Evolutionary conservation across 495 filamentous ascomycete species (phyloP).

Genomic region (Sphaerosporella brunnea): DNA sequence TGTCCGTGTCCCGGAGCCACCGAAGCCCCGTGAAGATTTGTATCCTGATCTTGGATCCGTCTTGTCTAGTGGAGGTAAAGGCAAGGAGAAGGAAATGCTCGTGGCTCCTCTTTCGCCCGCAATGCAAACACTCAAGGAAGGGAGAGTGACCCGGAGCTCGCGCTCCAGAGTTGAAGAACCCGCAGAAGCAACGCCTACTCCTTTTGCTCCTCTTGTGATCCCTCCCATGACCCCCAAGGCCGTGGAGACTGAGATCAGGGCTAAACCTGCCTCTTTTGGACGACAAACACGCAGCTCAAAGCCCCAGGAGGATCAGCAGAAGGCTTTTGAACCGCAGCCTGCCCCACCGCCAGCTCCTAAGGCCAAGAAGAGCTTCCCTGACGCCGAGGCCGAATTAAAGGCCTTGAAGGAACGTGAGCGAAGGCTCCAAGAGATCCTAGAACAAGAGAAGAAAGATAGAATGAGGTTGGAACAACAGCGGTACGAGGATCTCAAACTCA

Average conservation of each 20-base stretch:
- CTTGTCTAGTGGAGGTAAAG: conserved; percentile 19
- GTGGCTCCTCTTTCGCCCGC: background rate
- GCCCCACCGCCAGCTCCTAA: background rate
- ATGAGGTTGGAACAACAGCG: conserved; percentile 11
- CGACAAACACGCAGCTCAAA: conserved; percentile 6
- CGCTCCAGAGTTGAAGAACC: conserved; percentile 8
- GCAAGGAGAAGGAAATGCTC: conserved; percentile 35
- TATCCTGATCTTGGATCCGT: conserved; percentile 18
- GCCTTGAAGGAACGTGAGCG: background rate
- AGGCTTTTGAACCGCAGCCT: background rate
- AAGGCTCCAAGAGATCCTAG: background rate
- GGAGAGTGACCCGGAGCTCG: conserved; percentile 12
- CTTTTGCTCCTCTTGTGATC: too few species aligned
- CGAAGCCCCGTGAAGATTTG: conserved; percentile 10
- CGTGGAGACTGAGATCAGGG: background rate
- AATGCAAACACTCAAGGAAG: conserved; percentile 5
- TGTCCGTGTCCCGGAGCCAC: background rate
- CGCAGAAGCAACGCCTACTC: background rate
- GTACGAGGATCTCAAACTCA: conserved; percentile 34
- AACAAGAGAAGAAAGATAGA: conserved; percentile 7
- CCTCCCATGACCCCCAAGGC: too few species aligned
- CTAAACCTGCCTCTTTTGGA: background rate
- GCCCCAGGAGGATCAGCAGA: conserved; percentile 4
- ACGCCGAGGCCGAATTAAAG: background rate
- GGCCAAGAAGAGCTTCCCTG: background rate